A percentile compares a stretch with the other conserved stretches of the same genome.
These are phyloP conservation scores for Allium sativum DNA, from an alignment of 106 monocot species.

Conservation along the genomic window DNA sequence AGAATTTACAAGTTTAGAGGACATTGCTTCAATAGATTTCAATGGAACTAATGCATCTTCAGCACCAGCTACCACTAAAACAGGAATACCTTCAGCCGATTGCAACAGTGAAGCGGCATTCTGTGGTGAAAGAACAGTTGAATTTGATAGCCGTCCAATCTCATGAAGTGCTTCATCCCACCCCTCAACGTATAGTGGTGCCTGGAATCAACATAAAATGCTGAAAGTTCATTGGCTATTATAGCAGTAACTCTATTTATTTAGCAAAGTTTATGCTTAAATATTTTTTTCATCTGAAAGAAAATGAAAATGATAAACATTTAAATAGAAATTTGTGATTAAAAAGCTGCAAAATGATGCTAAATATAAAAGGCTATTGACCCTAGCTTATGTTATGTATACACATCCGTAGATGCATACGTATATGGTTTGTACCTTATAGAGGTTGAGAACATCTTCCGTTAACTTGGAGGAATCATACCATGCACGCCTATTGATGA, in stretches of 20 bases:
- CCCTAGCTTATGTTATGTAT: too few relatives aligned
- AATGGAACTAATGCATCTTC: constrained; percentile 74
- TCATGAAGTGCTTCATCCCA: constrained; percentile 98
- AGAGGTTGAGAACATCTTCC: constrained; percentile 52
- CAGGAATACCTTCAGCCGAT: constrained; percentile 57
- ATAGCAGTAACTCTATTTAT: too few relatives aligned
- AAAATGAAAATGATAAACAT: too few relatives aligned
- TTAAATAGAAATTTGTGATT: too few relatives aligned
- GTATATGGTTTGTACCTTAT: constrained; percentile 53
- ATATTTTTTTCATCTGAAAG: too few relatives aligned
- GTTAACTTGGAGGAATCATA: constrained; percentile 75
- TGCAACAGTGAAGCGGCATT: constrained; percentile 51
- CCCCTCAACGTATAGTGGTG: constrained; percentile 72
- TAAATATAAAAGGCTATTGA: too few relatives aligned
- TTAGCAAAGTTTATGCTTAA: too few relatives aligned
- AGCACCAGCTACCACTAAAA: constrained; percentile 66
- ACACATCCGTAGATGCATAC: background rate
- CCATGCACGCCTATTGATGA: constrained; percentile 86
- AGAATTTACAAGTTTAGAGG: constrained; percentile 74
- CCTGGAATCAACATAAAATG: constrained; percentile 33
- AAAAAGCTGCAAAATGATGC: too few relatives aligned
- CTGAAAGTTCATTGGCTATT: too few relatives aligned
- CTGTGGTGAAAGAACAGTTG: constrained; percentile 65
- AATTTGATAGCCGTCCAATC: constrained; percentile 69
- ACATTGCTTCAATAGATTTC: constrained; percentile 72